Percentiles rank a stretch among this genome's conserved stretches.
Conservation (phyloP, 441 rosid genomes). For the Euphorbia schlechtendalii region DNA sequence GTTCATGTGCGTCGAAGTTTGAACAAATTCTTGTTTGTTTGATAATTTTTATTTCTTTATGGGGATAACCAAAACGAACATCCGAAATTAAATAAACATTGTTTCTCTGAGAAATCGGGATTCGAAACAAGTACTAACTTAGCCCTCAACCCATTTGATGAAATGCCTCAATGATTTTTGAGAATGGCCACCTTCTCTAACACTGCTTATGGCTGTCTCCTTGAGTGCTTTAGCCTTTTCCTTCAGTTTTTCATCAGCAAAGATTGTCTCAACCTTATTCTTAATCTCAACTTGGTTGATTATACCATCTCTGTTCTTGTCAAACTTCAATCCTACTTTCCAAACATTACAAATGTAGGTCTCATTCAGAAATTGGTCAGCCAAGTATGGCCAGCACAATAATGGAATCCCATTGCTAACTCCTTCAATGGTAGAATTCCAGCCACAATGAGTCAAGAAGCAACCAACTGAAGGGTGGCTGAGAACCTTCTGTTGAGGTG, state of each 20-base stretch:
- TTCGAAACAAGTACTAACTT: neutral
- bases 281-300: constrained; percentile 19
- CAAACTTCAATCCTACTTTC: constrained; percentile 25
- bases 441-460: constrained; percentile 24
- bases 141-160: constrained; percentile 14
- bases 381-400: constrained; percentile 26
- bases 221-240: constrained; percentile 17
- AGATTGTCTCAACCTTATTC: constrained; percentile 20
- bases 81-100: too few relatives aligned
- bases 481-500: constrained; percentile 20
- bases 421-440: constrained; percentile 23
- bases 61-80: too few relatives aligned
- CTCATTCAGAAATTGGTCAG: constrained; percentile 25
- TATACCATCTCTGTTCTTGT: constrained; percentile 9
- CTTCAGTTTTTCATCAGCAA: constrained; percentile 4
- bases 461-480: constrained; percentile 15
- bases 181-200: constrained; percentile 21
- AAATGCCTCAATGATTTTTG: constrained; percentile 17
- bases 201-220: neutral
- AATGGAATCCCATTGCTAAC: constrained; percentile 18
- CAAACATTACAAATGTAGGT: constrained; percentile 26
- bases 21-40: too few relatives aligned
- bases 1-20: too few relatives aligned
- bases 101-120: too few relatives aligned
- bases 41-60: too few relatives aligned